Evolutionary conservation across 129 eudicot genomes (phyloP).

Genomic region (Artemisia annua): DNA sequence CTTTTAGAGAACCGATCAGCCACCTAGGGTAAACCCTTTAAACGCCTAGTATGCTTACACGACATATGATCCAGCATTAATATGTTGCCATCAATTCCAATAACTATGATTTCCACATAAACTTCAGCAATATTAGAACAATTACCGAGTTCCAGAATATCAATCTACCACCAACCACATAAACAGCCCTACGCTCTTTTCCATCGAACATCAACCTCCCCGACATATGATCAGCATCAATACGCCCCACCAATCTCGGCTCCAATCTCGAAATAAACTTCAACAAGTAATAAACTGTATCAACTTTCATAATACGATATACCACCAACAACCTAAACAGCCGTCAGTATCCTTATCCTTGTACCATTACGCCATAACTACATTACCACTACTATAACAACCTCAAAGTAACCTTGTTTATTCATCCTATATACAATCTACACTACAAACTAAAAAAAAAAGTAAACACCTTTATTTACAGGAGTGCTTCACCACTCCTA

Average conservation of each 20-base stretch:
- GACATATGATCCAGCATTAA: conserved; percentile 16
- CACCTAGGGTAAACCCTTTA: conserved; percentile 18
- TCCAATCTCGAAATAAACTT: conserved; percentile 13
- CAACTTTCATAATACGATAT: too few species aligned
- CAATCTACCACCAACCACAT: conserved; percentile 31
- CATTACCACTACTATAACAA: too few species aligned
- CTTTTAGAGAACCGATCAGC: conserved; percentile 19
- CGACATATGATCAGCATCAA: not conserved
- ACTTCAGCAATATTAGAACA: conserved; percentile 13
- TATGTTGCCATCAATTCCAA: conserved; percentile 5
- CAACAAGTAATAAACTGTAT: not conserved
- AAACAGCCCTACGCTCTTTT: conserved; percentile 20
- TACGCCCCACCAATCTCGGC: not conserved
- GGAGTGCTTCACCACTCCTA: too few species aligned
- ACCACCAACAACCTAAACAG: too few species aligned
- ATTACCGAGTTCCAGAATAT: conserved; percentile 13
- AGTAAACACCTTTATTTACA: too few species aligned
- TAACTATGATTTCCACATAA: conserved; percentile 14
- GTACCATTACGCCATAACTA: too few species aligned
- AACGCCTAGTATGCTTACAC: conserved; percentile 17
- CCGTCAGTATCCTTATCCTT: too few species aligned
- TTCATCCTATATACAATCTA: too few species aligned
- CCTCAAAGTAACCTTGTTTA: too few species aligned
- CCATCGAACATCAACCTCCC: conserved; percentile 3
- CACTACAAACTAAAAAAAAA: not conserved